Base-by-base conservation (phyloP, 2,329 filamentous ascomycete genomes). In the Aspergillus calidoustus region DNA sequence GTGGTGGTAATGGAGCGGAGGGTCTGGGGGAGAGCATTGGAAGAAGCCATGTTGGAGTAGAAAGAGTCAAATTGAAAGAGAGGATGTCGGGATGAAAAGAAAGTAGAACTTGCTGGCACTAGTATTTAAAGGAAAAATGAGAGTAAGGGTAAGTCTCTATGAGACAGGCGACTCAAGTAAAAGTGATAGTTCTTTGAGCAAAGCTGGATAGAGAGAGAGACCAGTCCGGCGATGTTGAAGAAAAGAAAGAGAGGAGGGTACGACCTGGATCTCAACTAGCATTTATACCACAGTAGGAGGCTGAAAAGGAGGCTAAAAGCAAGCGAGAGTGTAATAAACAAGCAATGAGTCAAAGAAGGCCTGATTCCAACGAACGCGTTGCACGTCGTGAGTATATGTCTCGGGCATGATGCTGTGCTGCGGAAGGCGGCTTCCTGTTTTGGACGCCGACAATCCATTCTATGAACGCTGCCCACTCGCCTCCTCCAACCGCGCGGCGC, bases 1-100 rank as follows among this genome's bases (percentile, higher is more conserved):
- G 82, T 84, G 44, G 76, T 75, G 22, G 83, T 87, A 69, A 86
- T 84, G 38, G 82, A 81, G 57, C 82, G 80, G 30, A 86, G 80
- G 15, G 84, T 85, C 58, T 84, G 77, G 6, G 84, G 84, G 41
- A 86, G 77, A 48, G 77, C 76, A 23, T 72, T 66, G 23, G 65
- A 65, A 22, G 73, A 71, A 47, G 73, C 41, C 74, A 78, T 79
- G 46, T 23, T 50, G 34, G 41, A 28, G 25, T 28, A 28, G 1
- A 28, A 28, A 28, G 25, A 7, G 6, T 28, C 6, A 28, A 19
- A 19, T 19, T 19, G 25, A 51, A 44, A 5, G 31, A 43, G 34
- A 6, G 11, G 31, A 11, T 23, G 55, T 51, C 44, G 54, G 28
- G 17, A 23, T 47, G 48, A 9, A 9, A 31, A 31, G 28, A 43